Evolutionary conservation across 2,329 filamentous ascomycete genomes (phyloP).

Genomic region (Lachnellula hyalina): DNA sequence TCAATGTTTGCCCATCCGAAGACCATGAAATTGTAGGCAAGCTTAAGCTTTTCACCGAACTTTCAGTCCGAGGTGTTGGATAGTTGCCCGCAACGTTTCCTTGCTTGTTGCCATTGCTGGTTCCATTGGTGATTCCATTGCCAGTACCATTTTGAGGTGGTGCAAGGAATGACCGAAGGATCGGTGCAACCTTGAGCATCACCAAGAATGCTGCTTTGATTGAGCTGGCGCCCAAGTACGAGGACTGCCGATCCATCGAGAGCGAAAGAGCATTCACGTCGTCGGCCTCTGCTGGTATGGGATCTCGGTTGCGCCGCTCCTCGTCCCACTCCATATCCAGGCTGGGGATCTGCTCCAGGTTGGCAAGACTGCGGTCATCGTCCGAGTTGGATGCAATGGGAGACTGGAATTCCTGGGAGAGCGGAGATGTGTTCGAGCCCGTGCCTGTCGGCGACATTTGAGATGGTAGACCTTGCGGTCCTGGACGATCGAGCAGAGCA

Average conservation of each 20-base stretch:
- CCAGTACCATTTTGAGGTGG: constrained; percentile 12
- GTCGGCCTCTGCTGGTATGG: constrained; percentile 60
- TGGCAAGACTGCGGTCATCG: constrained; percentile 37
- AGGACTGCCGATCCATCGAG: constrained; percentile 51
- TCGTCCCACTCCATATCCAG: constrained; percentile 65
- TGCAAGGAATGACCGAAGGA: constrained; percentile 42
- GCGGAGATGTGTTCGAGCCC: constrained; percentile 47
- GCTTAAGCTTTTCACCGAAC: constrained; percentile 30
- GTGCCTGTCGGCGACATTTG: constrained; percentile 50
- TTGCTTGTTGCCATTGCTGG: constrained; percentile 14
- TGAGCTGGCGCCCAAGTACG: constrained; percentile 69
- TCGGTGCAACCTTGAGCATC: constrained; percentile 51
- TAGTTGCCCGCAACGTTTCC: constrained; percentile 20
- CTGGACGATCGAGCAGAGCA: constrained; percentile 46
- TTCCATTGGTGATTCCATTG: background rate
- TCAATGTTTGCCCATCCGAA: constrained; percentile 61
- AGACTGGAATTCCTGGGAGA: constrained; percentile 44
- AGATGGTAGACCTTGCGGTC: constrained; percentile 22
- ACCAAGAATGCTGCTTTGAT: constrained; percentile 70
- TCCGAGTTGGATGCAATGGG: constrained; percentile 47
- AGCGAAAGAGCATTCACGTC: constrained; percentile 65
- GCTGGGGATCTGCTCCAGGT: constrained; percentile 64
- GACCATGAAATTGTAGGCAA: constrained; percentile 46
- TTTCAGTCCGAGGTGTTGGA: constrained; percentile 29
- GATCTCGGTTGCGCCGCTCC: constrained; percentile 47